phyloP scores from a whole-genome alignment of 345 rosid genomes.

The Salix caprea region DNA sequence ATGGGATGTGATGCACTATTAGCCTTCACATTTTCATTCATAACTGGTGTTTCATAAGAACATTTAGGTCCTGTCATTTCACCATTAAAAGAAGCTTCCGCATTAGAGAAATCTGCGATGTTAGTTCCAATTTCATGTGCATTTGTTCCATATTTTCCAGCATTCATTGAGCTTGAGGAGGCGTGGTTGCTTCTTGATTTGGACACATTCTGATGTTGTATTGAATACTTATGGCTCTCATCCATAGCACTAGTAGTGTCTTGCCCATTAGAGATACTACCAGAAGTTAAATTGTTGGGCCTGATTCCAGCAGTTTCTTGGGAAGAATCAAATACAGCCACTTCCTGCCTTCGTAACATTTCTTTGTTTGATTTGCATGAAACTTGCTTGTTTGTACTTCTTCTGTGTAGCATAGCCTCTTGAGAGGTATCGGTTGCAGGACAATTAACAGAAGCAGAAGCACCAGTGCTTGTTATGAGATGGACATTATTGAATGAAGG shows the following conservation, averaged over 20 bases:
- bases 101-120: constrained; percentile 8
- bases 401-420: constrained; percentile 41
- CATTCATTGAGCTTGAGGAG: constrained; percentile 24
- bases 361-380: constrained; percentile 38
- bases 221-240: constrained; percentile 31
- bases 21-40: constrained; percentile 17
- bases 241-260: constrained; percentile 15
- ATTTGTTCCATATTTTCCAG: constrained; percentile 27
- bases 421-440: constrained; percentile 37
- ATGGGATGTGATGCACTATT: constrained; percentile 19
- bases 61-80: constrained; percentile 14
- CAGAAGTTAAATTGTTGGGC: constrained; percentile 17
- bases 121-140: constrained; percentile 12
- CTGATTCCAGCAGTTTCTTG: constrained; percentile 30
- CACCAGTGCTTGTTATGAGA: constrained; percentile 24
- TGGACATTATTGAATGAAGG: constrained; percentile 19
- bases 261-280: constrained; percentile 33
- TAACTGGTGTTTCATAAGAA: constrained; percentile 7
- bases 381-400: constrained; percentile 35
- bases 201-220: constrained; percentile 18
- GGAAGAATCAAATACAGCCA: constrained; percentile 24
- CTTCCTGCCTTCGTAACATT: constrained; percentile 39
- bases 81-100: constrained; percentile 9
- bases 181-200: constrained; percentile 36
- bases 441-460: constrained; percentile 25